Percentiles rank a stretch among this genome's conserved stretches.
phyloP scores from a whole-genome alignment of 169 alveolate species.

The Plasmodium gallinaceum region DNA sequence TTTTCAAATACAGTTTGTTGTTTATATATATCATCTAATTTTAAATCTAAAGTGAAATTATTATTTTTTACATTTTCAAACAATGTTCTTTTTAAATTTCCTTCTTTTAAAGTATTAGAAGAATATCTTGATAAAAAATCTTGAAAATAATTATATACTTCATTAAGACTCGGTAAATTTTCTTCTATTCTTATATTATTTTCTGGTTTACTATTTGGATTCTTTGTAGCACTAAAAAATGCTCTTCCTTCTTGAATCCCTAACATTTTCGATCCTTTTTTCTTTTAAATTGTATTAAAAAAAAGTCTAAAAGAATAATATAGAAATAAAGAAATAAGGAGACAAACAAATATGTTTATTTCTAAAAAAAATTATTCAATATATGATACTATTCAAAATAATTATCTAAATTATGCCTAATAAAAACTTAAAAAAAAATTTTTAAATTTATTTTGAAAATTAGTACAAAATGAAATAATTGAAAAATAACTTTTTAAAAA shows the following conservation, averaged over 20 bases:
- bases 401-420: too few species aligned
- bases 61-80: constrained; percentile 85
- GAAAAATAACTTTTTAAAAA: too few species aligned
- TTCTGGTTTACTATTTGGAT: constrained; percentile 73
- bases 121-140: constrained; percentile 83
- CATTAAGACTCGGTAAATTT: constrained; percentile 83
- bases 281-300: not conserved
- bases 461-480: too few species aligned
- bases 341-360: too few species aligned
- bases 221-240: constrained; percentile 78
- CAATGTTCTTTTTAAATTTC: constrained; percentile 82
- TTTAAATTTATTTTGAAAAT: too few species aligned
- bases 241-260: constrained; percentile 86
- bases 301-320: not conserved
- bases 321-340: not conserved
- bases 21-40: constrained; percentile 85
- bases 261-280: constrained; percentile 14
- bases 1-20: constrained; percentile 82
- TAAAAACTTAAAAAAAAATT: too few species aligned
- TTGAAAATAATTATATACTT: constrained; percentile 84
- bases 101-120: constrained; percentile 85
- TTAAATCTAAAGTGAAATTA: constrained; percentile 83
- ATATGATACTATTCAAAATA: too few species aligned
- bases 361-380: too few species aligned
- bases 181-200: constrained; percentile 76